Evolutionary conservation across 257 asterid genomes (phyloP), one percentile per base, ranked within the genome.

Genomic region (Thymus quinquecostatus): DNA sequence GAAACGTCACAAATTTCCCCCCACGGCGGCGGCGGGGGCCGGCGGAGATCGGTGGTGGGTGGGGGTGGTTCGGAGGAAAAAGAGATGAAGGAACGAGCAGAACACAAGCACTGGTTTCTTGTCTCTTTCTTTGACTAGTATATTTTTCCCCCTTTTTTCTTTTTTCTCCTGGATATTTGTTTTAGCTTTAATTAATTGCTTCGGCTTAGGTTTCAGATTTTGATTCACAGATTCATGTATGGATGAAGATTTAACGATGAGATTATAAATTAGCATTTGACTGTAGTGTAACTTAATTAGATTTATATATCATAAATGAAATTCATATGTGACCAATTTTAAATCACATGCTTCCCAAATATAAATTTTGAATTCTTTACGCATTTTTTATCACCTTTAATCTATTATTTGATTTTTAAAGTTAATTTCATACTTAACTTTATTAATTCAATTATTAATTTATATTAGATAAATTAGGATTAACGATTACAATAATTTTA

Each of bases 1-100:
- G 10, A 71, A 58, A 59, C 36, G 57, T 64, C 49, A 40, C n/a
- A 38, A 60, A 67, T 50, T 63, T 47, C 51, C 68, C 29, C 79
- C 55, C 72, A 77, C 49, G 79, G 65, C 38, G 75, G 79, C 71
- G 60, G 72, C 72, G 78, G 75, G 58, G 28, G 67, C 49, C 41
- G 79, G 74, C 71, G 80, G 77, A 66, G 87, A 74, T 79, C 82
- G 83, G 84, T 44, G 77, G 82, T 51, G 76, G 78, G 77, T 70
- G 84, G 82, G 65, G 67, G 69, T 55, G 63, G 77, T 68, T 64
- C 43, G 70, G 85, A 67, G 70, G 75, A 76, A 78, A 28, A 51
- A 45, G 44, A 1, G 54, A 65, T 44, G 70, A 27, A 57, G 60
- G 71, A 63, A 57, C 30, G 72, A 76, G 82, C 72, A 60, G 78